Percentiles rank a stretch among this genome's conserved stretches.
These are phyloP conservation scores for Cercospora sesami DNA, from an alignment of 2,329 filamentous ascomycete species.

Conservation along the genomic window DNA sequence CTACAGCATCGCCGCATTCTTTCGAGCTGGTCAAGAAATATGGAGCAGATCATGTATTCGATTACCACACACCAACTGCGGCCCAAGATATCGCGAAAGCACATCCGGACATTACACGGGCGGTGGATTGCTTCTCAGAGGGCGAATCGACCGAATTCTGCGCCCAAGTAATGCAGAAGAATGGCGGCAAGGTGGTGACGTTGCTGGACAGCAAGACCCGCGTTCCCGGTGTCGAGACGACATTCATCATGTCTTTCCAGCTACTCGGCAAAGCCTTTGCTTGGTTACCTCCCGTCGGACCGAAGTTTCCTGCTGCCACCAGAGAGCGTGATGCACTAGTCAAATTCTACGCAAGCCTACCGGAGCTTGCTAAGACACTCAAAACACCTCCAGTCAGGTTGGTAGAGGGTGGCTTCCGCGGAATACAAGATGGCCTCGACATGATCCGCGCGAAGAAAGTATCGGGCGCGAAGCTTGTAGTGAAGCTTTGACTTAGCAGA, in stretches of 20 bases:
- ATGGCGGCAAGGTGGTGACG: background rate
- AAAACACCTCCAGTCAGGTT: background rate
- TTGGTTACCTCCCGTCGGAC: background rate
- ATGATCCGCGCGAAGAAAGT: background rate
- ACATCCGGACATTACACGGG: background rate
- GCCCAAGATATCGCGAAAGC: background rate
- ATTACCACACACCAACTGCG: background rate
- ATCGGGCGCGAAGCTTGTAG: background rate
- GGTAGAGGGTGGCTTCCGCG: background rate
- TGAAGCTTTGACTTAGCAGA: background rate
- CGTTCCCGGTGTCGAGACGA: background rate
- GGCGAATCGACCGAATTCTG: background rate
- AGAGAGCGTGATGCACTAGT: background rate
- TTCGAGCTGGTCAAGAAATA: background rate
- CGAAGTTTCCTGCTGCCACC: background rate
- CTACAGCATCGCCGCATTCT: background rate
- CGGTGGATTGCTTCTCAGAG: conserved; percentile 1
- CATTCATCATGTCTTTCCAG: background rate
- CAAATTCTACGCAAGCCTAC: background rate
- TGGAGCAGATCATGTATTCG: background rate
- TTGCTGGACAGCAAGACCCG: background rate
- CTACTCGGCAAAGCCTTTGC: background rate
- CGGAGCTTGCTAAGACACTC: background rate
- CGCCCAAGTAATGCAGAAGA: background rate
- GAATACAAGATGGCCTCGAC: background rate